phyloP scores from a whole-genome alignment of 2,329 filamentous ascomycete genomes.

The Sordariomycetes sp. region DNA sequence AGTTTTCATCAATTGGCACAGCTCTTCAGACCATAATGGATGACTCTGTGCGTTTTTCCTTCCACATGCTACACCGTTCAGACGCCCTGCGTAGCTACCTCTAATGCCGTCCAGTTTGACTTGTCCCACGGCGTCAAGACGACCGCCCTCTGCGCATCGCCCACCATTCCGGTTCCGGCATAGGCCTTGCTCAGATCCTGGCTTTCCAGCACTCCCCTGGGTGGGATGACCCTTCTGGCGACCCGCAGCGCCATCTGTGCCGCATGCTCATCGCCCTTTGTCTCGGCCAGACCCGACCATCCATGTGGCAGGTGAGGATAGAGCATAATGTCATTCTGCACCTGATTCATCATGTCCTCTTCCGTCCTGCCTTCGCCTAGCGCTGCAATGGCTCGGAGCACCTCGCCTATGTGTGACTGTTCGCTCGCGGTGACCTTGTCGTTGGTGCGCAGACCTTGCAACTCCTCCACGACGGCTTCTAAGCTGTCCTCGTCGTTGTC shows the following conservation, averaged over 20 bases:
- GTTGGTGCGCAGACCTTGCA: conserved; percentile 62
- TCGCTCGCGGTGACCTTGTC: conserved; percentile 54
- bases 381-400: conserved; percentile 66
- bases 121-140: conserved; percentile 73
- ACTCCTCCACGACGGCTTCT: conserved; percentile 70
- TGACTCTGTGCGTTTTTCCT: conserved; percentile 3
- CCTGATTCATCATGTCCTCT: conserved; percentile 49
- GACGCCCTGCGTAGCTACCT: conserved; percentile 5
- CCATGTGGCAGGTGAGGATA: conserved; percentile 70
- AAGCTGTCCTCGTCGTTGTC: conserved; percentile 72
- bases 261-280: conserved; percentile 41
- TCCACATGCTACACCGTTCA: conserved; percentile 6
- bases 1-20: neutral
- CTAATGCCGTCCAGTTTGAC: conserved; percentile 55
- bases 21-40: neutral
- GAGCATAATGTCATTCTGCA: conserved; percentile 71
- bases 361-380: conserved; percentile 39
- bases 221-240: conserved; percentile 66
- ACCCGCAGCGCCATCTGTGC: conserved; percentile 76
- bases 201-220: conserved; percentile 58
- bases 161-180: conserved; percentile 60
- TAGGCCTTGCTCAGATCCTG: conserved; percentile 64
- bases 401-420: conserved; percentile 59
- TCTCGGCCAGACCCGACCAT: conserved; percentile 66
- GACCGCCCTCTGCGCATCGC: conserved; percentile 68